Conservation (phyloP, 2,329 filamentous ascomycete genomes). For the Pyricularia pennisetigena region DNA sequence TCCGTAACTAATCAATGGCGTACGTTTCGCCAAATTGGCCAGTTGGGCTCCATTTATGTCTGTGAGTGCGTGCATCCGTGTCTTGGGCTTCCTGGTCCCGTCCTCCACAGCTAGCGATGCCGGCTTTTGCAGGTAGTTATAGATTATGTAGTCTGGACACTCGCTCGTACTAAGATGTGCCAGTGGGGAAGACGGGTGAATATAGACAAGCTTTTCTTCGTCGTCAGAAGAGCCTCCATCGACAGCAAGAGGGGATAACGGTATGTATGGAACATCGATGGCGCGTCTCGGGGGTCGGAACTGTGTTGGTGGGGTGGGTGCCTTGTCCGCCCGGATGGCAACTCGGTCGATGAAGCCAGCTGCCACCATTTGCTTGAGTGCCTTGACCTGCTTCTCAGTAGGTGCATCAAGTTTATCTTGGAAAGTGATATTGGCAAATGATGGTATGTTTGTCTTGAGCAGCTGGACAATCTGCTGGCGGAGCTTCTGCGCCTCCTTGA, state of each 20-base stretch:
- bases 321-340: constrained; percentile 82
- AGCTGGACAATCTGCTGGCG: constrained; percentile 75
- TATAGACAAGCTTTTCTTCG: constrained; percentile 63
- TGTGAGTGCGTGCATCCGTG: constrained; percentile 81
- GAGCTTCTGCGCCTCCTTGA: constrained; percentile 78
- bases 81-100: constrained; percentile 41
- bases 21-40: constrained; percentile 70
- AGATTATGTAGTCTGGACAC: constrained; percentile 81
- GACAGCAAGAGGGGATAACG: constrained; percentile 60
- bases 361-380: constrained; percentile 83
- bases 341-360: constrained; percentile 92
- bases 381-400: constrained; percentile 59
- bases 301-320: constrained; percentile 59
- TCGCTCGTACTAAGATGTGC: constrained; percentile 59
- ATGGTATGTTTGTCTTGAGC: constrained; percentile 63
- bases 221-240: constrained; percentile 24
- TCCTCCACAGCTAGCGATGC: constrained; percentile 24
- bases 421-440: constrained; percentile 46
- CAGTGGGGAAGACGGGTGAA: constrained; percentile 79
- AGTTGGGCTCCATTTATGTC: constrained; percentile 69
- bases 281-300: constrained; percentile 67
- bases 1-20: constrained; percentile 71
- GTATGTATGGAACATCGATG: constrained; percentile 85
- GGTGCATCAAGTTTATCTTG: constrained; percentile 48
- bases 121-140: constrained; percentile 71